Evolutionary conservation across 1,139 yeast genomes (phyloP), one percentile per base, ranked within the genome.

Genomic region (Entelexis paramagnoliae): DNA sequence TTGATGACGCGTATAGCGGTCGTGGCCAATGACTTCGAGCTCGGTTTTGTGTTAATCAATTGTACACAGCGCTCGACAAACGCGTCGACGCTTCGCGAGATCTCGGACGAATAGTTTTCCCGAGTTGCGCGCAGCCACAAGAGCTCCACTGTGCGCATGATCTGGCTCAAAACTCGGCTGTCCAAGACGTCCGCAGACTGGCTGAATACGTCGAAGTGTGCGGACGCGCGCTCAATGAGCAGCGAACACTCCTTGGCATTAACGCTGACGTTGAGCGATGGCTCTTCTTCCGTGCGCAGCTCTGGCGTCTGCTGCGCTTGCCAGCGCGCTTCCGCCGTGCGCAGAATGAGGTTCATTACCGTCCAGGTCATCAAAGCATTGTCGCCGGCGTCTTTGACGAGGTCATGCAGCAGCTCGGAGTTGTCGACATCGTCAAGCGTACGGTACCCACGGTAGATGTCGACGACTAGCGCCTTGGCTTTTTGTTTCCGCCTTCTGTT

Each of bases 11-110:
- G 46, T 7, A 55, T 35, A 2, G 58, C 56, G 14, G 53, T 43
- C 16, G 54, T 51, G 10, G 51, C 36, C 30, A 55, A 47, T 1
- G 49, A 44, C 41, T 55, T 55, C 14, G 58, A 55, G 14, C 39
- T 29, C 2, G 54, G 49, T 16, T 46, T 48, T 4, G 19, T 26
- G 13, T 26, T 46, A 4, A 55, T 42, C 7, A 55, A 29, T 2
- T 4, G 9, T 1, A 51, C 36, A 32, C 58, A 55, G 6, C 42
- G 35, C 32, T 46, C 46, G 10, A 51, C 45, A n/a, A 53, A 36
- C n/a, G 7, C 34, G 10, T 11, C 41, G 16, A 53, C 16, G 9
- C 11, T 9, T 2, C 20, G 30, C 4, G 33, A n/a, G 13, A 39
- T 28, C 17, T 19, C 49, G 8, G 26, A 6, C 2, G 17, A 4